Conservation (phyloP, 2,329 filamentous ascomycete genomes). For the Calonectria montana region DNA sequence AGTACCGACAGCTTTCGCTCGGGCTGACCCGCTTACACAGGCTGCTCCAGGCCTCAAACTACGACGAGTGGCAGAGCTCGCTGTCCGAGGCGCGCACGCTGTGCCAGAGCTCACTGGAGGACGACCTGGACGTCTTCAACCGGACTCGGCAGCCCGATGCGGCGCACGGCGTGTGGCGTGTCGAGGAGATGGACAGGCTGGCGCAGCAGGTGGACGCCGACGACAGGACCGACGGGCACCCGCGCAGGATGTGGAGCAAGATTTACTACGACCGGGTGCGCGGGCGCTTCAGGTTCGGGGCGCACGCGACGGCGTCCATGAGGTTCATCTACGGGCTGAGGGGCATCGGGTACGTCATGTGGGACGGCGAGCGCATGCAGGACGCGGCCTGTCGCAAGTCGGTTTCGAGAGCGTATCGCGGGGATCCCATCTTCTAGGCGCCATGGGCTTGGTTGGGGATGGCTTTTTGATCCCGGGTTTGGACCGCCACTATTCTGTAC, state of each 20-base stretch:
- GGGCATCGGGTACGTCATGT: conserved; percentile 36
- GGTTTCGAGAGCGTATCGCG: conserved; percentile 32
- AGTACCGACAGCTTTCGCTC: conserved; percentile 28
- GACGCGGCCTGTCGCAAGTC: conserved; percentile 27
- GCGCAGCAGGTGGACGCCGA: conserved; percentile 30
- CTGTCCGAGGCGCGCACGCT: conserved; percentile 16
- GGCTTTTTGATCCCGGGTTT: not conserved
- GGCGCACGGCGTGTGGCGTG: conserved; percentile 20
- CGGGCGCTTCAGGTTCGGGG: conserved; percentile 30
- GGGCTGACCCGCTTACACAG: conserved; percentile 24
- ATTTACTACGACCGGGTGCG: conserved; percentile 30
- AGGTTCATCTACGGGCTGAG: conserved; percentile 33
- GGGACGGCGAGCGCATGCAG: conserved; percentile 35
- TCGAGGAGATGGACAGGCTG: conserved; percentile 34
- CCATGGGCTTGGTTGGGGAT: no score
- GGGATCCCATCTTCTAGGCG: conserved; percentile 29
- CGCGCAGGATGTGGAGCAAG: conserved; percentile 32
- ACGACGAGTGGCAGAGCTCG: conserved; percentile 33
- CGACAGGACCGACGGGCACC: conserved; percentile 27
- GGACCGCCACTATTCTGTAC: not conserved
- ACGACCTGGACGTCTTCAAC: conserved; percentile 33
- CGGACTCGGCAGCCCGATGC: conserved; percentile 4
- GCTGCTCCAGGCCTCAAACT: conserved; percentile 29
- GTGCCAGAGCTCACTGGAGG: conserved; percentile 26
- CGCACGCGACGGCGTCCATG: conserved; percentile 31